Conservation (phyloP, 495 filamentous ascomycete genomes). For the Neurospora sp. region DNA sequence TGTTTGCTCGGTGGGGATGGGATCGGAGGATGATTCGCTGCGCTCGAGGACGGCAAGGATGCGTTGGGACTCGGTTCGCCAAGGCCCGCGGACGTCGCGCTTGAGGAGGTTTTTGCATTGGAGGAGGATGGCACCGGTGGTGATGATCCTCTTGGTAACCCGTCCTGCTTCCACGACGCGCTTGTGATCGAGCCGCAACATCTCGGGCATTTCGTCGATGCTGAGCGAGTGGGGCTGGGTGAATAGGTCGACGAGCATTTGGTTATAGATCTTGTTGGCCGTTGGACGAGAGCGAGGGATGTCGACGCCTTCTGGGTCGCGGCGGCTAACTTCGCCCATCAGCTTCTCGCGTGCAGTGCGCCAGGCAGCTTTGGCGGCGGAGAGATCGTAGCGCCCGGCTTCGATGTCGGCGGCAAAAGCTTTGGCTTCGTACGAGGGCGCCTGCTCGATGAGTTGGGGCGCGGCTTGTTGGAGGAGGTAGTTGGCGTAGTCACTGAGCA, state of each 20-base stretch:
- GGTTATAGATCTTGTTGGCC: constrained; percentile 67
- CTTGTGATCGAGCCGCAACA: constrained; percentile 66
- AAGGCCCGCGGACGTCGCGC: constrained; percentile 79
- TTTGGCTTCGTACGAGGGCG: constrained; percentile 68
- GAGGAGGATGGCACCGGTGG: constrained; percentile 69
- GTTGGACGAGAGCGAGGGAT: constrained; percentile 44
- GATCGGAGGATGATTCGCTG: constrained; percentile 23
- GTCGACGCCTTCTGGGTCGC: constrained; percentile 60
- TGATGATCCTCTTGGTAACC: constrained; percentile 63
- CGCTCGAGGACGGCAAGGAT: constrained; percentile 48
- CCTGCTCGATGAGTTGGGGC: constrained; percentile 72
- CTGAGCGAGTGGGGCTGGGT: constrained; percentile 41
- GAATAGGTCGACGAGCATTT: constrained; percentile 53
- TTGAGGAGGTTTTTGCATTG: constrained; percentile 94
- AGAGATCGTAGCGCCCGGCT: constrained; percentile 45
- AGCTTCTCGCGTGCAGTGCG: constrained; percentile 56
- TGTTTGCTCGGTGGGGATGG: constrained; percentile 42
- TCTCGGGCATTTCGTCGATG: constrained; percentile 64
- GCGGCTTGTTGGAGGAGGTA: constrained; percentile 77
- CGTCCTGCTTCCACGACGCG: constrained; percentile 58
- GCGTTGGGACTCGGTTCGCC: constrained; percentile 77
- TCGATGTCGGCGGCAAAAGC: constrained; percentile 63
- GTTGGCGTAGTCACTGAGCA: constrained; percentile 93
- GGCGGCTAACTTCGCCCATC: constrained; percentile 57
- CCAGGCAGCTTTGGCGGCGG: constrained; percentile 65